Evolutionary conservation across 164 flowering plant genomes (phyloP).

Genomic region (Warburgia ugandensis): DNA sequence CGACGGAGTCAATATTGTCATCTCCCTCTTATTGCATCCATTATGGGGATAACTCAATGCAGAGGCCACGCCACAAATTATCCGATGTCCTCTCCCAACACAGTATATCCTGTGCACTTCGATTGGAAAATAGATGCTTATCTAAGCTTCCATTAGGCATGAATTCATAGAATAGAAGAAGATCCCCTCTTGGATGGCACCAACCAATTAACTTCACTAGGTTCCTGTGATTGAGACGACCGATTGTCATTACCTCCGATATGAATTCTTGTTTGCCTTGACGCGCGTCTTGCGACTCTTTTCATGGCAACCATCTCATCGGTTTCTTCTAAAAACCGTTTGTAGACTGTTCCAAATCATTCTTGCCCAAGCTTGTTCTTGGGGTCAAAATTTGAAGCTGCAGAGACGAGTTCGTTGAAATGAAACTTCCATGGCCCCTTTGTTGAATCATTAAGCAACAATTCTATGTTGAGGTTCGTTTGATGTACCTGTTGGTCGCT

Average conservation of each 20-base stretch:
- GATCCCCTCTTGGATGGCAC: slow-evolving; percentile 42
- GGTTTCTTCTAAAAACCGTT: slow-evolving; percentile 25
- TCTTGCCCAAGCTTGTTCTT: slow-evolving; percentile 54
- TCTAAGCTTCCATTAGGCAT: slow-evolving; percentile 64
- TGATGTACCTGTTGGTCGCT: not conserved
- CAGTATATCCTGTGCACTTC: slow-evolving; percentile 8
- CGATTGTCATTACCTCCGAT: slow-evolving; percentile 51
- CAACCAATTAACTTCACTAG: slow-evolving; percentile 54
- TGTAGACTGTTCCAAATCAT: slow-evolving; percentile 59
- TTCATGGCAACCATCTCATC: slow-evolving; percentile 46
- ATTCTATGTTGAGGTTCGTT: slow-evolving; percentile 16
- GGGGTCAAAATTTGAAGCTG: slow-evolving; percentile 35
- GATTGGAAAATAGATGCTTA: slow-evolving; percentile 25
- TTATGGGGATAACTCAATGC: slow-evolving; percentile 21
- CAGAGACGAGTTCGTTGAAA: slow-evolving; percentile 34
- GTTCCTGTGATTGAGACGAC: slow-evolving; percentile 49
- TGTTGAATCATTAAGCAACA: slow-evolving; percentile 20
- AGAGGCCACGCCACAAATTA: slow-evolving; percentile 25
- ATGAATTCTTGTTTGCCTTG: slow-evolving; percentile 55
- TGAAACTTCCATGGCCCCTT: slow-evolving; percentile 34
- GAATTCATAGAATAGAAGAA: slow-evolving; percentile 51
- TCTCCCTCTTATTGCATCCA: slow-evolving; percentile 15
- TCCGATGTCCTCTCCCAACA: slow-evolving; percentile 35
- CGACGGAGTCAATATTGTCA: too few relatives aligned
- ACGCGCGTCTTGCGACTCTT: slow-evolving; percentile 25